phyloP scores from a whole-genome alignment of 2,329 filamentous ascomycete species.

The Aureobasidium namibiae region DNA sequence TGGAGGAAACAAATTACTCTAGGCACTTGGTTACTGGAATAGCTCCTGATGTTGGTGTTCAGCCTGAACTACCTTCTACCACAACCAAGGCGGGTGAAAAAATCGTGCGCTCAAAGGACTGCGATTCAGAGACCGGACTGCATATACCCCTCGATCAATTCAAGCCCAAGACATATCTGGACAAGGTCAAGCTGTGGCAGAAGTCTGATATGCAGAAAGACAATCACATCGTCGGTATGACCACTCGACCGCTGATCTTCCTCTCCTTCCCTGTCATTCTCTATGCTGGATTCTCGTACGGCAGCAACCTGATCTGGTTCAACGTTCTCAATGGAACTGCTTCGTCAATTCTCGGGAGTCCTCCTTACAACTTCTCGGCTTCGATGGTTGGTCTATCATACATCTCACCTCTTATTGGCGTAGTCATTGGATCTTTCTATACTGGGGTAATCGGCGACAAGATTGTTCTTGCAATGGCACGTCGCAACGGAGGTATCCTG shows the following conservation, averaged over 20 bases:
- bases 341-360: conserved; percentile 30
- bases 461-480: conserved; percentile 27
- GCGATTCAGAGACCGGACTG: background rate
- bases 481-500: conserved; percentile 31
- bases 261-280: conserved; percentile 31
- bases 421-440: conserved; percentile 29
- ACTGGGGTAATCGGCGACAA: conserved; percentile 30
- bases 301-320: conserved; percentile 34
- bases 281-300: conserved; percentile 34
- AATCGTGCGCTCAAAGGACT: background rate
- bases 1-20: conserved; percentile 52
- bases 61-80: background rate
- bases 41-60: background rate
- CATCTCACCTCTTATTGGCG: conserved; percentile 28
- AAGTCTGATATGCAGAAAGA: conserved; percentile 23
- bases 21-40: background rate
- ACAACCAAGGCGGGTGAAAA: background rate
- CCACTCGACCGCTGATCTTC: conserved; percentile 20
- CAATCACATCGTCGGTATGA: conserved; percentile 24
- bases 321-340: conserved; percentile 37
- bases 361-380: conserved; percentile 31
- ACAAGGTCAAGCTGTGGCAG: conserved; percentile 27
- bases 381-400: conserved; percentile 33
- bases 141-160: background rate
- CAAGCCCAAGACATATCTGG: conserved; percentile 24